phyloP scores from a whole-genome alignment of 495 filamentous ascomycete species.

The Immersiella caudata region DNA sequence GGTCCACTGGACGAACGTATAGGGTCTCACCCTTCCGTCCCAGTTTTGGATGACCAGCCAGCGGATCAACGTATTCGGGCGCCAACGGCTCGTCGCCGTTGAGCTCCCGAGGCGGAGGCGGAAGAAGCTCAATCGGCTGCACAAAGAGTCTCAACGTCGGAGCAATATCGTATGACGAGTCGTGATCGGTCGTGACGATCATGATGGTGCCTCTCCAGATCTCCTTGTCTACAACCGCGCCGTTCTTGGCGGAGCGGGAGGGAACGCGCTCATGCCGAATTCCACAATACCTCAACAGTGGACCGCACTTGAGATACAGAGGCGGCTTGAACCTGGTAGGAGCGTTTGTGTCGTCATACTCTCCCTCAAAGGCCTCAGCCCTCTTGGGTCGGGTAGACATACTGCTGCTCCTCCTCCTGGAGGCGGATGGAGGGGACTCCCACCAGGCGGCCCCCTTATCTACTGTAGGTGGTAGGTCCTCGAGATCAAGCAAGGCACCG shows the following conservation, averaged over 20 bases:
- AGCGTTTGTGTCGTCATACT: constrained; percentile 55
- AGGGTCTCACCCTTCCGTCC: constrained; percentile 77
- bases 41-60: constrained; percentile 84
- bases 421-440: constrained; percentile 47
- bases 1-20: constrained; percentile 83
- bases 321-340: constrained; percentile 77
- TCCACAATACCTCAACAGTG: constrained; percentile 87
- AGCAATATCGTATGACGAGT: constrained; percentile 76
- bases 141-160: constrained; percentile 81
- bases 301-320: constrained; percentile 86
- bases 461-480: constrained; percentile 36
- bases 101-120: constrained; percentile 74
- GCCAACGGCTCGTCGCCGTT: constrained; percentile 66
- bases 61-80: constrained; percentile 83
- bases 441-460: constrained; percentile 56
- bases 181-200: constrained; percentile 85
- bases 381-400: constrained; percentile 42
- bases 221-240: constrained; percentile 59
- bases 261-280: constrained; percentile 58
- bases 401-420: constrained; percentile 43
- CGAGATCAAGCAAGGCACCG: constrained; percentile 53
- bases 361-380: constrained; percentile 51
- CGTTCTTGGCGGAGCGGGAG: constrained; percentile 36
- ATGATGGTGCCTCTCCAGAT: constrained; percentile 92
- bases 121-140: constrained; percentile 81